Base-by-base conservation (phyloP, 1,284 basidiomycete genomes). In the Ustilago sp. region DNA sequence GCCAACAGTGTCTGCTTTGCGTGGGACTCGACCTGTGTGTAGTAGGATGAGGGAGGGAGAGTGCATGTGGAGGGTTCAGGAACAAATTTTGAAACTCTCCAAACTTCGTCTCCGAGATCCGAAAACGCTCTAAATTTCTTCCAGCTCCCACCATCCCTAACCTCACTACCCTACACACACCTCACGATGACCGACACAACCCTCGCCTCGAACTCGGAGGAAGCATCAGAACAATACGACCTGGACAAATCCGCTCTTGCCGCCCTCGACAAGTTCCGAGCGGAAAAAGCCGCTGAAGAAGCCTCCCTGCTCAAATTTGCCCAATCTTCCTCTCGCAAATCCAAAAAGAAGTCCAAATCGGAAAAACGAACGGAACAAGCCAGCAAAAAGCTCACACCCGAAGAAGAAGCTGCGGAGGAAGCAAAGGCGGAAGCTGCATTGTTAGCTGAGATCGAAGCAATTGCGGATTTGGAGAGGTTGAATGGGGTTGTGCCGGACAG, bases 191-290 rank as follows among this genome's bases (percentile, higher is more conserved):
- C 51, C 4, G 32, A 53, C 34, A 35, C 35, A 55, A 3, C n/a
- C 8, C 53, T 11, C 19, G 23, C 45, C 15, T 8, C 52, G n/a
- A 54, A 54, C 4, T 11, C n/a, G 15, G 43, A 19, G 8, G 58
- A 39, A 19, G 38, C 38, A 0, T 43, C 28, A 15, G 70, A 63
- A 6, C 35, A 31, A 11, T 60, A 58, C 52, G 65, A 65, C 12
- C 81, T 86, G 19, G 85, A 86, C 67, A 79, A 79, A 7, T 63
- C 77, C 4, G 85, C 85, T 2, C 75, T 85, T 12, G 82, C 83
- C 8, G 70, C 81, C 15, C 71, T 86, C 47, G 74, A 75, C 58
- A 67, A 59, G n/a, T 85, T 86, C 65, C 69, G 79, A 48, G 58
- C 70, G 13, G 81, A 85, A 35, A 82, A 79, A 47, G 80, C 68